Conservation (phyloP, 345 rosid genomes). For the Erucastrum elatum region DNA sequence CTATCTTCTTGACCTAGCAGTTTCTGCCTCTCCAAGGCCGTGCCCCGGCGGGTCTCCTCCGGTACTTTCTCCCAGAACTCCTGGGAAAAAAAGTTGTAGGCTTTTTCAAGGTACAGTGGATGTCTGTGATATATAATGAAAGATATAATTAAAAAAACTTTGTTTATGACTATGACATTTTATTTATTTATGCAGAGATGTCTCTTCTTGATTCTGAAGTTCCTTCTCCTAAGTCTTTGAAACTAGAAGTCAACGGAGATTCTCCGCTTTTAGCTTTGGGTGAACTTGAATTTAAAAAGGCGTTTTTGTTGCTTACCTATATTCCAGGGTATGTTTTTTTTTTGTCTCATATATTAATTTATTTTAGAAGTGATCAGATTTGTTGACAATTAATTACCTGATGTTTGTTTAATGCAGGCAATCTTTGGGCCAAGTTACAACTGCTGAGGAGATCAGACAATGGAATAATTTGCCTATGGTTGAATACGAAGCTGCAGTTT, state of each 20-base stretch:
- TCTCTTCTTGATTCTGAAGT: conserved; percentile 19
- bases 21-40: neutral
- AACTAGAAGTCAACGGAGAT: conserved; percentile 5
- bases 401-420: no score
- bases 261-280: conserved; percentile 52
- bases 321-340: conserved; percentile 45
- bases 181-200: conserved; percentile 10
- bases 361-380: neutral
- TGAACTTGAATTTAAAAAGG: conserved; percentile 64
- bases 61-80: neutral
- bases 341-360: neutral
- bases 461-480: neutral
- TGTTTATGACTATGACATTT: neutral
- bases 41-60: conserved; percentile 17
- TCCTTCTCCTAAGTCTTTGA: conserved; percentile 11
- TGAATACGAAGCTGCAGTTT: neutral
- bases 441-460: no score
- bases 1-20: neutral
- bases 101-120: conserved; percentile 20
- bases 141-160: no score
- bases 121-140: neutral
- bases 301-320: conserved; percentile 61
- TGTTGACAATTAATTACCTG: no score
- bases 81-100: neutral
- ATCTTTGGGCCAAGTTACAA: no score